Percentiles rank a stretch among this genome's conserved stretches.
Evolutionary conservation across 495 filamentous ascomycete species (phyloP).

Genomic region (Annulohypoxylon stygium): DNA sequence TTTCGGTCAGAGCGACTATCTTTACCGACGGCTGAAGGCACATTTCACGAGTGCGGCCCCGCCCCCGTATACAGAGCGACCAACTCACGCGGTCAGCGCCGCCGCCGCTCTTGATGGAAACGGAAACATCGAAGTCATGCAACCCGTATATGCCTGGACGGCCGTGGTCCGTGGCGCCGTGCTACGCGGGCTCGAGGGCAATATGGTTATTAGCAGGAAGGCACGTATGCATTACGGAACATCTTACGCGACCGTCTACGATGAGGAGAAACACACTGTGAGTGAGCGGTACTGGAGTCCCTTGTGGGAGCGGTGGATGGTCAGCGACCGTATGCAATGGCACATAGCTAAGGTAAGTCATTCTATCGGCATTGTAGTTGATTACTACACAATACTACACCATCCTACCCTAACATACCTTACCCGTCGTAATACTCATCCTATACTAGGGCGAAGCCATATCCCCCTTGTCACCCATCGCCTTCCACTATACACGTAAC

Average conservation of each 20-base stretch:
- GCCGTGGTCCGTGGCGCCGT: constrained; percentile 79
- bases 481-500: constrained; percentile 84
- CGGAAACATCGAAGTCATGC: constrained; percentile 76
- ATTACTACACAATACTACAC: not conserved
- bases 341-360: constrained; percentile 75
- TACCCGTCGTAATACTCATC: not conserved
- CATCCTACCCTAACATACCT: constrained; percentile 11
- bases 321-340: constrained; percentile 83
- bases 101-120: constrained; percentile 54
- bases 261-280: constrained; percentile 75
- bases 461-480: constrained; percentile 73
- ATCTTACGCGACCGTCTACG: constrained; percentile 79
- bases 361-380: not conserved
- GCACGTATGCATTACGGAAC: constrained; percentile 83
- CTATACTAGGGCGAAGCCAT: constrained; percentile 71
- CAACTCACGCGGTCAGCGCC: constrained; percentile 65
- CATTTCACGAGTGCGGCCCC: constrained; percentile 75
- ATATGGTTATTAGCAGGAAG: constrained; percentile 75
- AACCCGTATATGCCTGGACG: constrained; percentile 81
- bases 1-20: constrained; percentile 76
- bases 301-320: constrained; percentile 85
- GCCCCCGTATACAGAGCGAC: constrained; percentile 74
- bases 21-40: constrained; percentile 72
- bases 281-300: constrained; percentile 80
- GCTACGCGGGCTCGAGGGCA: constrained; percentile 76